These are phyloP conservation scores for Kalmusia sp. DNA, from an alignment of 2,329 filamentous ascomycete species.

Conservation along the genomic window DNA sequence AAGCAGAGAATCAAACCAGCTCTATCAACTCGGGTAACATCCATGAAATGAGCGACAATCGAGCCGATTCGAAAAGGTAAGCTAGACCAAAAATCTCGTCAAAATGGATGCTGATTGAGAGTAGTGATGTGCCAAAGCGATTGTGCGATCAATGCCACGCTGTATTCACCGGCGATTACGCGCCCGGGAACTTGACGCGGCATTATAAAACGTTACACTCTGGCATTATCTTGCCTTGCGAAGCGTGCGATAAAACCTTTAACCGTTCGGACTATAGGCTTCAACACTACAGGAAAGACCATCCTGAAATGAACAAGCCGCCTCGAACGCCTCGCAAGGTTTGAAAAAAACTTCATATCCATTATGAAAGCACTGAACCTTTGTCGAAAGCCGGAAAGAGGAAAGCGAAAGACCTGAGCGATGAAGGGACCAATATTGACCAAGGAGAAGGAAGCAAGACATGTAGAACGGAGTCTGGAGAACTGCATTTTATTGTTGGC, in stretches of 20 bases:
- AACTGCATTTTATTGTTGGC: no score
- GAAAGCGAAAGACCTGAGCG: background rate
- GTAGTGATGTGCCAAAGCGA: no score
- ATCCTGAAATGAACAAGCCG: background rate
- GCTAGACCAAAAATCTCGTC: no score
- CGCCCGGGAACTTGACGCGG: constrained; percentile 5
- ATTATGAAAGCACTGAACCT: background rate
- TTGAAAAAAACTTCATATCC: background rate
- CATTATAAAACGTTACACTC: constrained; percentile 1
- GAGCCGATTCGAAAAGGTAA: no score
- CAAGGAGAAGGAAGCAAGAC: no score
- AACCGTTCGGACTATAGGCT: background rate
- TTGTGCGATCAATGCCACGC: no score
- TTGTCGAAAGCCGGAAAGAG: background rate
- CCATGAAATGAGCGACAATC: no score
- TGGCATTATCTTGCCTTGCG: background rate
- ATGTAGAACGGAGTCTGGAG: no score
- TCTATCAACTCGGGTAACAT: no score
- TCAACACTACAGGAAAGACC: background rate
- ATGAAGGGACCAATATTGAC: no score
- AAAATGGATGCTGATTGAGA: no score
- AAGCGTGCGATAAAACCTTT: background rate
- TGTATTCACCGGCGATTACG: constrained; percentile 4
- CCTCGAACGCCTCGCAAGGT: background rate
- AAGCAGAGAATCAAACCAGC: no score